Percentiles rank a stretch among this genome's conserved stretches.
phyloP scores from a whole-genome alignment of 371 early-diverging fungal genomes.

The Saksenaea vasiformis region DNA sequence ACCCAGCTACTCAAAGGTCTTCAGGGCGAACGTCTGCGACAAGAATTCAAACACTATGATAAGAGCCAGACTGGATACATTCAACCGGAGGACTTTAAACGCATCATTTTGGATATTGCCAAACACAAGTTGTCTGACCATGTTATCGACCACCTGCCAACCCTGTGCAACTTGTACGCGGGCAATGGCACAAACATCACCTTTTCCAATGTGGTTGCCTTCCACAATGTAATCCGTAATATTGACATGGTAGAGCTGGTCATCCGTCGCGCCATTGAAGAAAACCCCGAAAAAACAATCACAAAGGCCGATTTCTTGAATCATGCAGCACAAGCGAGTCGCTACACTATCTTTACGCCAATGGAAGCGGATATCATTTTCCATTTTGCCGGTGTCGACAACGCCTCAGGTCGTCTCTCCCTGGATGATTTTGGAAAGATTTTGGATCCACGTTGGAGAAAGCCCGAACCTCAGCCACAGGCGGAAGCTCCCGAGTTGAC shows the following conservation, averaged over 20 bases:
- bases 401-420: constrained; percentile 54
- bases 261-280: constrained; percentile 57
- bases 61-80: constrained; percentile 68
- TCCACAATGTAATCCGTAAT: constrained; percentile 75
- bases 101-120: constrained; percentile 67
- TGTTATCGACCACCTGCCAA: constrained; percentile 73
- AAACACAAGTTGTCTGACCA: constrained; percentile 72
- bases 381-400: constrained; percentile 74
- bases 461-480: constrained; percentile 19
- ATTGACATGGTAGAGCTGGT: constrained; percentile 75
- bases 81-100: constrained; percentile 64
- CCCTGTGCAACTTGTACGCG: constrained; percentile 60
- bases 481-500: constrained; percentile 11
- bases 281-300: constrained; percentile 57
- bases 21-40: constrained; percentile 78
- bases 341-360: constrained; percentile 75
- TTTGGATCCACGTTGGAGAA: constrained; percentile 68
- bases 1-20: constrained; percentile 80
- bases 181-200: constrained; percentile 58
- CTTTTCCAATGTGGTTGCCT: constrained; percentile 68
- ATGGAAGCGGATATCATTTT: constrained; percentile 85
- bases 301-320: constrained; percentile 65
- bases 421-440: constrained; percentile 65
- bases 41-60: constrained; percentile 79
- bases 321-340: constrained; percentile 59